phyloP scores from a whole-genome alignment of 768 basidiomycete genomes.

The Boletellus ananiceps region DNA sequence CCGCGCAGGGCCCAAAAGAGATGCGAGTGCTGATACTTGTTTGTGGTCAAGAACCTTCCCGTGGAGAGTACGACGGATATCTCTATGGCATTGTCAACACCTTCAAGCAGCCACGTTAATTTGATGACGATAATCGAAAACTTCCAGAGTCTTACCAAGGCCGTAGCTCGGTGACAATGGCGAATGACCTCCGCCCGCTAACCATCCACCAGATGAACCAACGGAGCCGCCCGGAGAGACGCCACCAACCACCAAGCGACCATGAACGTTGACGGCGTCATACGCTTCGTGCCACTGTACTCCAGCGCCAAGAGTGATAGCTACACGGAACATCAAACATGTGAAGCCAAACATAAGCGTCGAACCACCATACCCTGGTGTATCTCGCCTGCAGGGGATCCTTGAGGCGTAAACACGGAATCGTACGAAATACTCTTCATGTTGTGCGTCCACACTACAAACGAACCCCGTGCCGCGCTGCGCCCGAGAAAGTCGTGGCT shows the following conservation, averaged over 20 bases:
- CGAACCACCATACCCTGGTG: slow-evolving; percentile 18
- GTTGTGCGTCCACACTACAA: slow-evolving; percentile 40
- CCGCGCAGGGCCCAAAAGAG: slow-evolving; percentile 54
- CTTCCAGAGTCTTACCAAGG: slow-evolving; percentile 31
- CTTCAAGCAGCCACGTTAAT: slow-evolving; percentile 18
- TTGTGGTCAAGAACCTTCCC: slow-evolving; percentile 38
- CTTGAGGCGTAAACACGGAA: slow-evolving; percentile 30
- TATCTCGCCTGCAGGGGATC: slow-evolving; percentile 19
- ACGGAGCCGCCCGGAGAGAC: slow-evolving; percentile 36
- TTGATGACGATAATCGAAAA: neutral
- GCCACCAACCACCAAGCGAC: slow-evolving; percentile 43
- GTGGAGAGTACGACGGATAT: slow-evolving; percentile 42
- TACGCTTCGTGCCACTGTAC: slow-evolving; percentile 48
- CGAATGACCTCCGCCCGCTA: slow-evolving; percentile 47
- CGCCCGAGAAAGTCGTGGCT: slow-evolving; percentile 40
- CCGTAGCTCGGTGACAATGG: slow-evolving; percentile 38
- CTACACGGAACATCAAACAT: slow-evolving; percentile 1
- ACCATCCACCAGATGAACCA: slow-evolving; percentile 48
- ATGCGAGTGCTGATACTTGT: slow-evolving; percentile 38
- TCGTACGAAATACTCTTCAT: slow-evolving; percentile 37
- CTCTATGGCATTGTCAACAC: slow-evolving; percentile 46
- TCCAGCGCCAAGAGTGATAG: slow-evolving; percentile 36
- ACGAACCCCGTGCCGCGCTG: slow-evolving; percentile 34
- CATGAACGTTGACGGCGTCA: slow-evolving; percentile 32
- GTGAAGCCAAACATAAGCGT: too few relatives aligned